Conservation (phyloP, 108 stramenopile species). For the Pseudonitzschia delicatissima region DNA sequence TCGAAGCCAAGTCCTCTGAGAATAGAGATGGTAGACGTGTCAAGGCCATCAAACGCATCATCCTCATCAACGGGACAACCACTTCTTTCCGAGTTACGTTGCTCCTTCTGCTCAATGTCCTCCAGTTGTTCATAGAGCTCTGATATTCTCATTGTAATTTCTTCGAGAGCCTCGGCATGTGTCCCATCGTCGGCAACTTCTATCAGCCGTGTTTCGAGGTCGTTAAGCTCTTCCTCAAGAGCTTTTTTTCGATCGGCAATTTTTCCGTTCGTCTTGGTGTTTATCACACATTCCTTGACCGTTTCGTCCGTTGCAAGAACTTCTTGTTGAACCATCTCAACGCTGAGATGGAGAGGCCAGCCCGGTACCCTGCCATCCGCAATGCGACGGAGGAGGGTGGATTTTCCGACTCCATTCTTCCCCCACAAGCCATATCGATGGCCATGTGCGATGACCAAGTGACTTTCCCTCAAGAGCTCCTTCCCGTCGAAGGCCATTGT, state of each 20-base stretch:
- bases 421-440: slow-evolving; percentile 72
- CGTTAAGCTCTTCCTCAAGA: slow-evolving; percentile 36
- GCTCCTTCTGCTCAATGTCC: slow-evolving; percentile 24
- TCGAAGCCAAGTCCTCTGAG: slow-evolving; percentile 63
- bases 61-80: slow-evolving; percentile 28
- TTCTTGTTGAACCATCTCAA: slow-evolving; percentile 79
- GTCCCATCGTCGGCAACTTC: slow-evolving; percentile 49
- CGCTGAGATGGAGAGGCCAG: slow-evolving; percentile 69
- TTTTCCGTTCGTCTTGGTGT: slow-evolving; percentile 51
- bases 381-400: slow-evolving; percentile 73
- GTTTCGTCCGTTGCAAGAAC: slow-evolving; percentile 72
- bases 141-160: slow-evolving; percentile 50
- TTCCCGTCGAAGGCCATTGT: slow-evolving; percentile 47
- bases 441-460: slow-evolving; percentile 49
- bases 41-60: slow-evolving; percentile 40
- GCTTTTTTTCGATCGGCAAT: slow-evolving; percentile 29
- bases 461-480: slow-evolving; percentile 48
- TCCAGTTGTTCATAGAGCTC: slow-evolving; percentile 74
- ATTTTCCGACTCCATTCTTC: slow-evolving; percentile 88
- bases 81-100: slow-evolving; percentile 61
- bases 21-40: slow-evolving; percentile 59
- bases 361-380: slow-evolving; percentile 73
- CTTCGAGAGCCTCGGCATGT: slow-evolving; percentile 23
- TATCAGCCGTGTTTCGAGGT: slow-evolving; percentile 49
- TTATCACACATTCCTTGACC: slow-evolving; percentile 63